Conservation (phyloP, 1,284 basidiomycete species). For the Mixia osmundae region DNA sequence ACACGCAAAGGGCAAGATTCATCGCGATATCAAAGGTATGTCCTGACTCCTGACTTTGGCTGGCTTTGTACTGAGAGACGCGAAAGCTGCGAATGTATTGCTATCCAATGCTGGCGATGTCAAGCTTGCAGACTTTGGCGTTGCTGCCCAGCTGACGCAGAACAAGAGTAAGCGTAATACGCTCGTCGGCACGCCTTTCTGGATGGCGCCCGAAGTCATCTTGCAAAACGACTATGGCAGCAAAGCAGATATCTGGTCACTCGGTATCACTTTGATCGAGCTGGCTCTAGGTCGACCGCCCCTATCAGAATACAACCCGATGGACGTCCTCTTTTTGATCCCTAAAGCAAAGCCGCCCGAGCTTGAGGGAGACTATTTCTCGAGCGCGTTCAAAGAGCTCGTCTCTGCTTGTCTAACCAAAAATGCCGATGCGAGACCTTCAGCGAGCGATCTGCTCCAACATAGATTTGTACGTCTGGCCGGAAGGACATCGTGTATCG, state of each 20-base stretch:
- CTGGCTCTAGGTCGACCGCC: slow-evolving; percentile 27
- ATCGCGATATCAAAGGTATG: slow-evolving; percentile 69
- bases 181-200: slow-evolving; percentile 86
- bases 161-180: slow-evolving; percentile 63
- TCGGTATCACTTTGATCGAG: slow-evolving; percentile 26
- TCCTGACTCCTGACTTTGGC: neutral
- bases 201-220: slow-evolving; percentile 97
- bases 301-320: slow-evolving; percentile 26
- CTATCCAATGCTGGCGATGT: slow-evolving; percentile 74
- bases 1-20: slow-evolving; percentile 77
- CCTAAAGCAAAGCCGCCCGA: slow-evolving; percentile 54
- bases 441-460: too few species aligned
- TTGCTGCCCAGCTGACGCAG: slow-evolving; percentile 65
- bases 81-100: slow-evolving; percentile 68
- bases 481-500: too few species aligned
- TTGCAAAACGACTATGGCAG: slow-evolving; percentile 53
- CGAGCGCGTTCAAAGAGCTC: slow-evolving; percentile 74
- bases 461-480: too few species aligned
- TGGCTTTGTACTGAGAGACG: neutral
- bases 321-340: slow-evolving; percentile 27
- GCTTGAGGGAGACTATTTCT: slow-evolving; percentile 57
- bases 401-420: slow-evolving; percentile 76
- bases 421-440: too few species aligned
- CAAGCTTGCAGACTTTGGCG: slow-evolving; percentile 92
- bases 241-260: slow-evolving; percentile 27